A percentile compares a stretch with the other conserved stretches of the same genome.
phyloP scores from a whole-genome alignment of 192 early-diverging fungal genomes.

The Borealophlyctis nickersoniae region DNA sequence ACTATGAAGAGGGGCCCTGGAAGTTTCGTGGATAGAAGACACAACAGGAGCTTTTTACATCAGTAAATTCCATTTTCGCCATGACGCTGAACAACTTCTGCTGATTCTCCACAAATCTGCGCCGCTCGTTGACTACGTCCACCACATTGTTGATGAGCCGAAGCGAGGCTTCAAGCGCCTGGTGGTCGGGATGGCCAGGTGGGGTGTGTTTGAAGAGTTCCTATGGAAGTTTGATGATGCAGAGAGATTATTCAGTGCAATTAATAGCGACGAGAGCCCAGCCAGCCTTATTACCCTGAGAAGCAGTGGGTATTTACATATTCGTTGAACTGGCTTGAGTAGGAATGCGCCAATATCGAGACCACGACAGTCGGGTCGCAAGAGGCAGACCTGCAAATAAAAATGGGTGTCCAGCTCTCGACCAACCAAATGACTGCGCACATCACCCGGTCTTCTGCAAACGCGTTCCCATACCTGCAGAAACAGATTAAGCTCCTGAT shows the following conservation, averaged over 20 bases:
- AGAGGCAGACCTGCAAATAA: constrained; percentile 11
- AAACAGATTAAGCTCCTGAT: constrained; percentile 43
- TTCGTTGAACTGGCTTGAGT: constrained; percentile 56
- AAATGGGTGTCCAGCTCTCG: not conserved
- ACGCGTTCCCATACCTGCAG: constrained; percentile 39
- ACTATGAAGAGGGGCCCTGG: not conserved
- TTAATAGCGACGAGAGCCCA: not conserved
- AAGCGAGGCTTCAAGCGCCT: constrained; percentile 39
- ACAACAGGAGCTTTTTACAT: not conserved
- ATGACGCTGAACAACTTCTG: constrained; percentile 41
- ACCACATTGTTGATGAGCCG: constrained; percentile 54
- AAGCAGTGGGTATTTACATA: constrained; percentile 59
- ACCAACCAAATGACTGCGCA: not conserved
- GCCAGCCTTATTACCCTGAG: too few relatives aligned
- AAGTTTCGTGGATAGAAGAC: not conserved
- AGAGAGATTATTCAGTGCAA: not conserved
- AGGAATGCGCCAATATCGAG: constrained; percentile 14
- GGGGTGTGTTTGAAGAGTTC: constrained; percentile 52
- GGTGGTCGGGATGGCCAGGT: constrained; percentile 41
- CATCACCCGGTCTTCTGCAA: too few relatives aligned
- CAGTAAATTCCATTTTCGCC: not conserved
- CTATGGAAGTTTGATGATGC: constrained; percentile 5
- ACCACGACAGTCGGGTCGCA: constrained; percentile 16
- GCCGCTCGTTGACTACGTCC: constrained; percentile 54
- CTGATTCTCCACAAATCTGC: constrained; percentile 48